Evolutionary conservation across 257 asterid genomes (phyloP).

Genomic region (Lithospermum erythrorhizon): DNA sequence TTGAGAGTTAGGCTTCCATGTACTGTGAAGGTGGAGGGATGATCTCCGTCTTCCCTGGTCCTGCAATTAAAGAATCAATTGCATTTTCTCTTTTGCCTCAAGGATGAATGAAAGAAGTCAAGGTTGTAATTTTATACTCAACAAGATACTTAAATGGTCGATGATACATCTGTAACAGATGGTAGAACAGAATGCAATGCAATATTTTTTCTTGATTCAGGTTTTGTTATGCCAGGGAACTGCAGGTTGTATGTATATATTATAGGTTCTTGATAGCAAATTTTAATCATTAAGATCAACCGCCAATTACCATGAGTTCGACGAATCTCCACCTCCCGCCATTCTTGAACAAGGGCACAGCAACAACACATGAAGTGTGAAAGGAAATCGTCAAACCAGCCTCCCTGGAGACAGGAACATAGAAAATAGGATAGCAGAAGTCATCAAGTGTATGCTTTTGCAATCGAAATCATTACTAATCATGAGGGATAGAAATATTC

Average conservation of each 20-base stretch:
- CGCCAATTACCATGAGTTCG: conserved; percentile 40
- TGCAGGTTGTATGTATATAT: not conserved
- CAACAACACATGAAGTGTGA: conserved; percentile 92
- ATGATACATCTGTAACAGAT: not conserved
- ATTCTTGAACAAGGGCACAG: conserved; percentile 92
- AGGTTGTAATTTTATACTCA: not conserved
- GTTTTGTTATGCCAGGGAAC: no score
- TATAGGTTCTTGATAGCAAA: not conserved
- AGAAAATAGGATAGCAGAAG: conserved; percentile 1
- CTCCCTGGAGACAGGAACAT: conserved; percentile 46
- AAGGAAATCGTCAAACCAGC: conserved; percentile 66
- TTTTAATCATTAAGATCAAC: no score
- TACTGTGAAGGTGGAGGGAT: conserved; percentile 61
- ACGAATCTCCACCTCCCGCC: conserved; percentile 68
- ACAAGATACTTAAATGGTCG: not conserved
- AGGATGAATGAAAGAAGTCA: not conserved
- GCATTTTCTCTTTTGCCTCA: not conserved
- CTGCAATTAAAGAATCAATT: conserved; percentile 23
- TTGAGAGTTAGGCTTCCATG: conserved; percentile 47
- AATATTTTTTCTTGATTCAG: no score
- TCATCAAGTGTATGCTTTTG: conserved; percentile 2
- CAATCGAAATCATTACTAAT: not conserved
- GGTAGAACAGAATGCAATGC: no score
- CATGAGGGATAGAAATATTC: no score
- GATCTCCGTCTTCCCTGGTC: conserved; percentile 36